These are phyloP conservation scores for Hanseniaspora valbyensis DNA, from an alignment of 805 yeast genomes.

Conservation along the genomic window DNA sequence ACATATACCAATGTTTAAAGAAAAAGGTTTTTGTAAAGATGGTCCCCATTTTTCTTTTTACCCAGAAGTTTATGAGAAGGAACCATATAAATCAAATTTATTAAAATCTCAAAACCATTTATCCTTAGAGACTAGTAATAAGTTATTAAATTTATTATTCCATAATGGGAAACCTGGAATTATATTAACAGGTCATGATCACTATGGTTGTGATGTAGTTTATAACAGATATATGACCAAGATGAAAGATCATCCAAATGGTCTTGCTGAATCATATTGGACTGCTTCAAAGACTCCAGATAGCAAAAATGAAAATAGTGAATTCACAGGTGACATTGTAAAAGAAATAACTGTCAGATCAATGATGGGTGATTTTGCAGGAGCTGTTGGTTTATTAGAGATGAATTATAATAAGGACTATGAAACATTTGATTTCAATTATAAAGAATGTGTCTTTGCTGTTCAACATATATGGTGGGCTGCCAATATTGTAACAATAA, in stretches of 20 bases:
- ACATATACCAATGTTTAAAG: slow-evolving; percentile 82
- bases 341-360: slow-evolving; percentile 78
- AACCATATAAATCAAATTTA: slow-evolving; percentile 58
- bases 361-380: slow-evolving; percentile 94
- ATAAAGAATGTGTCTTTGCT: slow-evolving; percentile 64
- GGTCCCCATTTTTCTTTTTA: slow-evolving; percentile 66
- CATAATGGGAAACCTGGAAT: slow-evolving; percentile 59
- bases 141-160: slow-evolving; percentile 62
- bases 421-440: slow-evolving; percentile 53
- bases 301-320: slow-evolving; percentile 26
- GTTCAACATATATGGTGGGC: slow-evolving; percentile 97
- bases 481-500: slow-evolving; percentile 43
- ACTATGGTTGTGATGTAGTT: slow-evolving; percentile 75
- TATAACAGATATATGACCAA: slow-evolving; percentile 33
- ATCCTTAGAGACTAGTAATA: slow-evolving; percentile 51
- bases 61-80: slow-evolving; percentile 40
- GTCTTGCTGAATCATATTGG: slow-evolving; percentile 41
- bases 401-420: slow-evolving; percentile 45
- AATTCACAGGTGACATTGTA: slow-evolving; percentile 24
- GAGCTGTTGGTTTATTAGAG: slow-evolving; percentile 74
- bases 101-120: slow-evolving; percentile 81
- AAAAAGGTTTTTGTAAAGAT: slow-evolving; percentile 73
- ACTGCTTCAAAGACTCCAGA: slow-evolving; percentile 38
- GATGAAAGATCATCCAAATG: slow-evolving; percentile 20
- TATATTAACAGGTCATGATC: slow-evolving; percentile 90